These are phyloP conservation scores for Gracilaria gracilis DNA, from an alignment of 23 red algal species.

Conservation along the genomic window DNA sequence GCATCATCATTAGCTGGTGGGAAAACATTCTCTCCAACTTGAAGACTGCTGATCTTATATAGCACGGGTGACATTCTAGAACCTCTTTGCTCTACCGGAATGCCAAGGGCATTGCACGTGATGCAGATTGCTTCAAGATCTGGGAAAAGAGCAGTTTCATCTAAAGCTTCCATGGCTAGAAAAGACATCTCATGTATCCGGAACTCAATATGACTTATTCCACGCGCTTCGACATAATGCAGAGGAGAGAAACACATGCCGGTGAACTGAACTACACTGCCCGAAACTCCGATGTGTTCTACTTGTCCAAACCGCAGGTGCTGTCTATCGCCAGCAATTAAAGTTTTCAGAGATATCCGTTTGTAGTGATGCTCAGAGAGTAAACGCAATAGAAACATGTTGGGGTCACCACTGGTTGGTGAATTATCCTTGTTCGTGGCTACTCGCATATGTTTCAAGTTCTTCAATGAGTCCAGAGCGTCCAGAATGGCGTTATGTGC, in stretches of 20 bases:
- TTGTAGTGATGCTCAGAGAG: not conserved
- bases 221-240: no score
- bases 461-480: not conserved
- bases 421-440: not conserved
- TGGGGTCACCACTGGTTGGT: not conserved
- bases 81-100: not conserved
- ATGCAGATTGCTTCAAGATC: slow-evolving; percentile 11
- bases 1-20: not conserved
- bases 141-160: slow-evolving; percentile 6
- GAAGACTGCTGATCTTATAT: not conserved
- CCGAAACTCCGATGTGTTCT: no score
- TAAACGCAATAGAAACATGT: slow-evolving; percentile 16
- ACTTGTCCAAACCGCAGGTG: no score
- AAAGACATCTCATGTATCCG: slow-evolving; percentile 7
- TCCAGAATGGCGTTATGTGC: slow-evolving; percentile 8
- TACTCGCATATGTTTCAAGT: no score
- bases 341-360: slow-evolving; percentile 5
- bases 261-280: no score
- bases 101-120: not conserved
- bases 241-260: no score
- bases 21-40: not conserved
- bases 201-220: no score
- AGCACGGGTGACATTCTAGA: not conserved
- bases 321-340: slow-evolving; percentile 12
- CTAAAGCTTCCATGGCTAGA: not conserved